Conservation (phyloP, 768 basidiomycete genomes). For the Termitomyces sp. region DNA sequence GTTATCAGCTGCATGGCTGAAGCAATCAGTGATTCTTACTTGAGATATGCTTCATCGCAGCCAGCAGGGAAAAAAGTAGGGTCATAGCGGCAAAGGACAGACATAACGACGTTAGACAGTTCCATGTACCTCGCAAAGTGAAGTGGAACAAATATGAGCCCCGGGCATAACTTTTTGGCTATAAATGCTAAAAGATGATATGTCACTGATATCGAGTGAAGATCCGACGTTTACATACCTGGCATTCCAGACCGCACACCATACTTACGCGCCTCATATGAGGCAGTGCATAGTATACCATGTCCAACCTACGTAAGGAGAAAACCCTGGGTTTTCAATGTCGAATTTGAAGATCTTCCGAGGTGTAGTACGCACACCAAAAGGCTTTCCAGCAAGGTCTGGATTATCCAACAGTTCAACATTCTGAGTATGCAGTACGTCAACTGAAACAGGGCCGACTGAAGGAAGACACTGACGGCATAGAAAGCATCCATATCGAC, state of each 20-base stretch:
- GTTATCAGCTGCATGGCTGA: conserved; percentile 1
- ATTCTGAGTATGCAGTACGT: conserved; percentile 29
- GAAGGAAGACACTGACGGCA: conserved; percentile 35
- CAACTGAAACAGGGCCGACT: neutral
- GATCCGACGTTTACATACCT: conserved; percentile 36
- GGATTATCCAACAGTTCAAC: conserved; percentile 72
- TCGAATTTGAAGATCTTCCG: conserved; percentile 7
- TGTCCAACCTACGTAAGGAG: conserved; percentile 58
- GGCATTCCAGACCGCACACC: conserved; percentile 96
- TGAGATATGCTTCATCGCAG: conserved; percentile 89
- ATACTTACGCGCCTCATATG: conserved; percentile 88
- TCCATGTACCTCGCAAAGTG: conserved; percentile 63
- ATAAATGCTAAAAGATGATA: conserved; percentile 63
- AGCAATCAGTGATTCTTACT: conserved; percentile 46
- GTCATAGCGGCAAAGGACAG: conserved; percentile 62
- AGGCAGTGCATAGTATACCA: conserved; percentile 85
- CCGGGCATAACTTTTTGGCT: conserved; percentile 90
- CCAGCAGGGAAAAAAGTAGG: conserved; percentile 72
- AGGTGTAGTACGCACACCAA: conserved; percentile 46
- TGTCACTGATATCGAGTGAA: neutral
- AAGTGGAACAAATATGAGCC: conserved; percentile 66
- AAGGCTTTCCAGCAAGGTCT: conserved; percentile 64
- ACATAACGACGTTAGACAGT: conserved; percentile 75
- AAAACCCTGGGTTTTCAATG: neutral
- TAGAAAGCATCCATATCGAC: conserved; percentile 97